Evolutionary conservation across 169 alveolate species (phyloP).

Genomic region (Besnoitia besnoiti): DNA sequence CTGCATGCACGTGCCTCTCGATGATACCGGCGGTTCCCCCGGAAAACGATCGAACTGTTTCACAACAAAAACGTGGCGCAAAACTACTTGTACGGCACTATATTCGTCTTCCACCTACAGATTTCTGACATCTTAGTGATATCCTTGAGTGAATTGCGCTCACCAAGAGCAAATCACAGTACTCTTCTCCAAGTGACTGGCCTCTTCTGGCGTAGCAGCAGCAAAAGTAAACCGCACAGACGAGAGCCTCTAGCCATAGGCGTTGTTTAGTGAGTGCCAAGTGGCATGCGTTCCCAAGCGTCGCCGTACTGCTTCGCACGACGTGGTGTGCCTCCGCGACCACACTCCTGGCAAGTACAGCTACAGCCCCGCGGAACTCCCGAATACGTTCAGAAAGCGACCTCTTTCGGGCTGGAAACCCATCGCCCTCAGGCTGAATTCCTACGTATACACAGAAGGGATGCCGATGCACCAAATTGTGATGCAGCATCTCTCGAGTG

Average conservation of each 20-base stretch:
- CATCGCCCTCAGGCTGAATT: too few species aligned
- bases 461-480: too few species aligned
- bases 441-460: too few species aligned
- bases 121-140: too few species aligned
- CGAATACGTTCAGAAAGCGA: neutral
- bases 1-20: too few species aligned
- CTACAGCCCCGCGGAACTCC: neutral
- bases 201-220: constrained; percentile 34
- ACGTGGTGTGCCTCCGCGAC: neutral
- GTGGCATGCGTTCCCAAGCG: neutral
- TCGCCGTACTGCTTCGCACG: neutral
- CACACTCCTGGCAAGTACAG: neutral
- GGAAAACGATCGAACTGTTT: too few species aligned
- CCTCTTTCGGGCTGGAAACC: neutral
- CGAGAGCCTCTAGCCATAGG: neutral
- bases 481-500: too few species aligned
- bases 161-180: constrained; percentile 27
- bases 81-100: too few species aligned
- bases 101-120: too few species aligned
- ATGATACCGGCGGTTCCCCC: too few species aligned
- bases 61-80: too few species aligned
- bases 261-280: neutral
- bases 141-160: too few species aligned
- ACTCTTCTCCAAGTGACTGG: constrained; percentile 33
- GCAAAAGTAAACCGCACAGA: constrained; percentile 17